These are phyloP conservation scores for Linnemannia schmuckeri DNA, from an alignment of 192 early-diverging fungal genomes.

Conservation along the genomic window DNA sequence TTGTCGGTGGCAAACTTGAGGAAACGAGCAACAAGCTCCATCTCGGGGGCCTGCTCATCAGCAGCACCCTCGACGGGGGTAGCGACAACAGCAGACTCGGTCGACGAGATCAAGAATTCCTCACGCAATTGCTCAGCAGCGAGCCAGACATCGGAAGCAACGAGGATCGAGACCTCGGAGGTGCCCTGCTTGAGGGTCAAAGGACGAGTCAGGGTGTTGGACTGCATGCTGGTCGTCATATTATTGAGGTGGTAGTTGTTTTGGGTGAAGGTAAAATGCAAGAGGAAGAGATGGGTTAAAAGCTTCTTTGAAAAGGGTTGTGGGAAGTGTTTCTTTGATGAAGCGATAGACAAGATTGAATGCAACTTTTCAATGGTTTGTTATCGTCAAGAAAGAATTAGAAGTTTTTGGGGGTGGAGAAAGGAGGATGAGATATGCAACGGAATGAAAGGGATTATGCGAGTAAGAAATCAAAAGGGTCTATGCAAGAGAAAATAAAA, in stretches of 20 bases:
- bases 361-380: slow-evolving; percentile 48
- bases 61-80: slow-evolving; percentile 39
- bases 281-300: neutral
- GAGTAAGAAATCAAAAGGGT: slow-evolving; percentile 1
- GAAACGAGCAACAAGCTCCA: slow-evolving; percentile 81
- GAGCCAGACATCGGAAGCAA: slow-evolving; percentile 90
- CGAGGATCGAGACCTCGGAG: slow-evolving; percentile 84
- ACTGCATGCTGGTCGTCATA: slow-evolving; percentile 37
- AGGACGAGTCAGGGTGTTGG: slow-evolving; percentile 66
- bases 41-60: slow-evolving; percentile 72
- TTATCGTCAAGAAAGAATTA: slow-evolving; percentile 11
- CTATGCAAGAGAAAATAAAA: slow-evolving; percentile 11
- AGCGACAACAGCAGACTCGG: slow-evolving; percentile 51
- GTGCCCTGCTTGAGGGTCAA: slow-evolving; percentile 84
- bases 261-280: neutral
- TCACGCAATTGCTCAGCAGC: slow-evolving; percentile 89
- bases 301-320: neutral
- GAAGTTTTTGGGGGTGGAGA: neutral
- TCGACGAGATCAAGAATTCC: slow-evolving; percentile 65
- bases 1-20: slow-evolving; percentile 72
- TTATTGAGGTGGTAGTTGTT: neutral
- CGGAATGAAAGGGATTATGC: slow-evolving; percentile 5
- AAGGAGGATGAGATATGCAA: slow-evolving; percentile 2
- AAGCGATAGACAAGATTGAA: slow-evolving; percentile 17
- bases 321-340: neutral